Base-by-base conservation (phyloP, 108 stramenopile species). In the Conticribra guillardii region DNA sequence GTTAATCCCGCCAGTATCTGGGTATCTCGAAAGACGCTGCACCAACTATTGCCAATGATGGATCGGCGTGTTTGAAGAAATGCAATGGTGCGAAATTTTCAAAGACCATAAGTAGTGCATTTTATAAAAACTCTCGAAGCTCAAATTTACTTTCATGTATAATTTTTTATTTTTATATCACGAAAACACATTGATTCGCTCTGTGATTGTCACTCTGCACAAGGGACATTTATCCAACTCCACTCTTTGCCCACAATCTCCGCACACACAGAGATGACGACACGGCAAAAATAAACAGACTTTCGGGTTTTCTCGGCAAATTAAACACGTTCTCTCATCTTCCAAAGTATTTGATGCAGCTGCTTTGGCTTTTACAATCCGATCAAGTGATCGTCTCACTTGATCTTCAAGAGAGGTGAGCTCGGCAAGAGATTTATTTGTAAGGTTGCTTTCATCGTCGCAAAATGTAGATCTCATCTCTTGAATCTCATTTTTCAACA, bases 191-290 rank as follows among this genome's bases (percentile, higher is more conserved):
- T 56, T 69, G 4, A 77, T 52, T 57, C 48, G 44, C 28, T 77
- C 76, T 21, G 60, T 15, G 18, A 77, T 77, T 29, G 27, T 57
- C 37, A 62, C 51, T 51, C 73, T 51, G 44, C 78, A 79, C 52
- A 79, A 67, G 4, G 78, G 78, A 32, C 78, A 79, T 11, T 57
- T 34, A 15, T 16, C 26, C 7, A 74, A 57, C 28, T 69, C 56
- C 11, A 57, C 51, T 29, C 66, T 46, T 2, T 57, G 45, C 18
- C 67, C 72, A 37, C 72, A 79, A 2, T 60, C 67, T 22, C 26
- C 54, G 32, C 78, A 79, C 11, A 79, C 78, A 33, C 77, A 79
- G 0, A 73, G 31, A 67, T 79, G 77, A 37, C 72, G 33, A 51
- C 72, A 79, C 32, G 73, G 24, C 59, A 73, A 53, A 44, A 79